These are phyloP conservation scores for Tolypocladium nubicola DNA, from an alignment of 2,329 filamentous ascomycete species.

Conservation along the genomic window DNA sequence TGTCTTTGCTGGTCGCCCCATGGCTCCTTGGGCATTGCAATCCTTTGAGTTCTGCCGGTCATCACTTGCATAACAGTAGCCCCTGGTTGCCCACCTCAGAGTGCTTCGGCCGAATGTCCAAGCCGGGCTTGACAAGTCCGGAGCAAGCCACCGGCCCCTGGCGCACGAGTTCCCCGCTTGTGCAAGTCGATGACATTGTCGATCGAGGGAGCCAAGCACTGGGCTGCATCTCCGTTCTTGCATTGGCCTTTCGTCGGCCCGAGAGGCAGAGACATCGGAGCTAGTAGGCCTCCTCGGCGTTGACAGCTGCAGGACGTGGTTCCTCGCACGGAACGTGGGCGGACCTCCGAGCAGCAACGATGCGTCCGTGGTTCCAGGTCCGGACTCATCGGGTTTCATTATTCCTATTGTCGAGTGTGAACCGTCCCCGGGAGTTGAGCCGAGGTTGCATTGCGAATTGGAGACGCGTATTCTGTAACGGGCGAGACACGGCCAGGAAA, in stretches of 20 bases:
- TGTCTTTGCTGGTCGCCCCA: not conserved
- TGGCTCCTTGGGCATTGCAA: not conserved
- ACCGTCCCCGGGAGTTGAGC: too few species aligned
- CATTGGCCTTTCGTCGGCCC: not conserved
- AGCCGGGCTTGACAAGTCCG: not conserved
- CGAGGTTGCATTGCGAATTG: too few species aligned
- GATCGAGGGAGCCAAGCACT: not conserved
- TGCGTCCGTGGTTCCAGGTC: too few species aligned
- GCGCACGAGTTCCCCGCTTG: not conserved
- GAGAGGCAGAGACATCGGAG: not conserved
- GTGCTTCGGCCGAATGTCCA: not conserved
- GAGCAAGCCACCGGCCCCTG: not conserved
- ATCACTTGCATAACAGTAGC: not conserved
- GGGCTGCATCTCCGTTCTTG: not conserved
- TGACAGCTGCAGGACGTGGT: not conserved
- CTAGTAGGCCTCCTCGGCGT: not conserved
- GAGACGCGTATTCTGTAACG: too few species aligned
- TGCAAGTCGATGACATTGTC: not conserved
- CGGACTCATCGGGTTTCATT: too few species aligned
- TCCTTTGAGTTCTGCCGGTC: not conserved
- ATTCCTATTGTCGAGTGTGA: too few species aligned
- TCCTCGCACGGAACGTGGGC: not conserved
- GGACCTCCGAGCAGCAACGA: not conserved
- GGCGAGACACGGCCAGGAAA: too few species aligned
- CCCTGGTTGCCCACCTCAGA: not conserved